Percentiles rank a stretch among this genome's conserved stretches.
Evolutionary conservation across 2,329 filamentous ascomycete species (phyloP).

Genomic region (Colletotrichum sp.): DNA sequence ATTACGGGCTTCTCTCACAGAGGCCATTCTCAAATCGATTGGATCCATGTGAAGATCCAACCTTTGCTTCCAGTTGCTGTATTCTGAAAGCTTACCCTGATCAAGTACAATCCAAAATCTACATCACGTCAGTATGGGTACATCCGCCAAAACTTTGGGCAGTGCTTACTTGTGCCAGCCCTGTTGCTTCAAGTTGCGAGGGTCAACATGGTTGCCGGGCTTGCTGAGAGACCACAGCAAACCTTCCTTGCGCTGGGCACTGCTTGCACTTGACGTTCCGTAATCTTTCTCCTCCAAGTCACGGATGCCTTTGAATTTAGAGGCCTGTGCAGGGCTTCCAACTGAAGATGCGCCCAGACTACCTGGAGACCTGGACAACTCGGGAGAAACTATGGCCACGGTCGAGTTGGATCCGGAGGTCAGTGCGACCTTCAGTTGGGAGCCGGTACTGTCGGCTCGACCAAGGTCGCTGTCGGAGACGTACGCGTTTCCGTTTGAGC

Average conservation of each 20-base stretch:
- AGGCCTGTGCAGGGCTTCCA: slow-evolving; percentile 55
- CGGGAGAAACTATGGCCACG: slow-evolving; percentile 33
- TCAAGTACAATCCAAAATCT: slow-evolving; percentile 99
- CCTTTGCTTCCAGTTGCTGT: slow-evolving; percentile 99
- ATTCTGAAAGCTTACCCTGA: slow-evolving; percentile 94
- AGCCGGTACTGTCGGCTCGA: slow-evolving; percentile 76
- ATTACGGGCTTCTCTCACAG: slow-evolving; percentile 92
- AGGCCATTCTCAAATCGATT: slow-evolving; percentile 95
- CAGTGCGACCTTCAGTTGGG: slow-evolving; percentile 62
- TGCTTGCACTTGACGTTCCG: slow-evolving; percentile 53
- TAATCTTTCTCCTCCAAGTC: slow-evolving; percentile 86
- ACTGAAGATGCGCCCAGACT: slow-evolving; percentile 51
- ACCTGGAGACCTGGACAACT: slow-evolving; percentile 63
- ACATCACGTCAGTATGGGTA: slow-evolving; percentile 18
- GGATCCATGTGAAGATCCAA: slow-evolving; percentile 97
- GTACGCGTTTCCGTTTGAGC: slow-evolving; percentile 51
- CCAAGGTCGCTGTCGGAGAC: slow-evolving; percentile 73
- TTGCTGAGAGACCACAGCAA: slow-evolving; percentile 93
- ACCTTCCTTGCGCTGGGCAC: slow-evolving; percentile 86
- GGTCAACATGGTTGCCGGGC: slow-evolving; percentile 93
- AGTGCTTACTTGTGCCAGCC: slow-evolving; percentile 93
- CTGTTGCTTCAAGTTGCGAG: slow-evolving; percentile 93
- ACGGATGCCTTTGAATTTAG: slow-evolving; percentile 87
- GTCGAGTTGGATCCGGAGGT: slow-evolving; percentile 46
- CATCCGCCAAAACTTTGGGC: not conserved